phyloP scores from a whole-genome alignment of 1,139 yeast genomes.

The Suhomyces panamericanus region DNA sequence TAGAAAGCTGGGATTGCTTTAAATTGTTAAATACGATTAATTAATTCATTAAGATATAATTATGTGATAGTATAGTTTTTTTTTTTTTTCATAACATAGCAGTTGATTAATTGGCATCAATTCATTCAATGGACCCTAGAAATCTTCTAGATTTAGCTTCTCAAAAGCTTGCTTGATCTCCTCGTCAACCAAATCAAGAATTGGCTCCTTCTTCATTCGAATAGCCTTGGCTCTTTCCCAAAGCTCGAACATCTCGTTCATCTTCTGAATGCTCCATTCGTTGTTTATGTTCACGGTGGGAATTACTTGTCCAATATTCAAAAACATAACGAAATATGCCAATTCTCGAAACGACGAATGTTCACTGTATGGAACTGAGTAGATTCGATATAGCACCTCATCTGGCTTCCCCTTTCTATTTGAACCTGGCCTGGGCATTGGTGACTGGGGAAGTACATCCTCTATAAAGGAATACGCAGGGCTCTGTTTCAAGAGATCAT shows the following conservation, averaged over 20 bases:
- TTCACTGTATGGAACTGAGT: constrained; percentile 84
- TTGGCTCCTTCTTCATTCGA: constrained; percentile 2
- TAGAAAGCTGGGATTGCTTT: too few species aligned
- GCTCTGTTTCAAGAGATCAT: constrained; percentile 19
- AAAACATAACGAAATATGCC: constrained; percentile 56
- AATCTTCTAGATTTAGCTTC: constrained; percentile 12
- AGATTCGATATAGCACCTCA: constrained; percentile 42
- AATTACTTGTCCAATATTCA: constrained; percentile 55
- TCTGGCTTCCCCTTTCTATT: constrained; percentile 27
- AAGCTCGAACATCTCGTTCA: constrained; percentile 47
- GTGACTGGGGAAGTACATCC: constrained; percentile 38
- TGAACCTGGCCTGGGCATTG: constrained; percentile 16
- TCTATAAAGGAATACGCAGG: constrained; percentile 29
- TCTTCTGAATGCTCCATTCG: constrained; percentile 33
- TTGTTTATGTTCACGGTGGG: constrained; percentile 75
- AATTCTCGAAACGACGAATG: constrained; percentile 88
- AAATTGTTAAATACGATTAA: too few species aligned
- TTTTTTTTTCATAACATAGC: too few species aligned
- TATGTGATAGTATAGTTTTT: too few species aligned
- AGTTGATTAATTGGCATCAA: too few species aligned
- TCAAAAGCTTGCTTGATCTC: constrained; percentile 6
- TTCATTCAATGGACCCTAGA: too few species aligned
- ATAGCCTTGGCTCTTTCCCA: constrained; percentile 39
- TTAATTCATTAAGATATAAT: too few species aligned
- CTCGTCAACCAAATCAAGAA: background rate